Evolutionary conservation across 108 stramenopile genomes (phyloP).

Genomic region (Aurantiochytrium sp.): DNA sequence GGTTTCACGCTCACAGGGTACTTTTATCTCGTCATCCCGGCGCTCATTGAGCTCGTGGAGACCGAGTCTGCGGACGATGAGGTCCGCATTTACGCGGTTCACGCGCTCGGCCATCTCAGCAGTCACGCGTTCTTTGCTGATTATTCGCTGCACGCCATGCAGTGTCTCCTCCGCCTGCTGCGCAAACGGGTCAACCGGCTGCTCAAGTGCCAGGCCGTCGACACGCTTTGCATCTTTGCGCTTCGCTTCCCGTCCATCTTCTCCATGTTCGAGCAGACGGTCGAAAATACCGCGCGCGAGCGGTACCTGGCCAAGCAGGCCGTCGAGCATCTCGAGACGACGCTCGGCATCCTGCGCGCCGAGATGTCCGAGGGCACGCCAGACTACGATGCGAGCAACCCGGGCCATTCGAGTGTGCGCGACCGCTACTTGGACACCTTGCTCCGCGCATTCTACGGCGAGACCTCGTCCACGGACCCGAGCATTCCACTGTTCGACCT

Average conservation of each 20-base stretch:
- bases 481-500: neutral
- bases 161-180: neutral
- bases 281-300: neutral
- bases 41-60: conserved; percentile 63
- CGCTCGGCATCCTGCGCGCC: neutral
- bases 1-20: conserved; percentile 67
- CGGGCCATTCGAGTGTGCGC: neutral
- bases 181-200: neutral
- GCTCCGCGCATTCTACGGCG: neutral
- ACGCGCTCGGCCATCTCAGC: conserved; percentile 6
- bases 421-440: neutral
- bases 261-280: conserved; percentile 16
- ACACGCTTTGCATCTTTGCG: conserved; percentile 18
- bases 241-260: neutral
- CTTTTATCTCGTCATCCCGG: conserved; percentile 74
- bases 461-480: neutral
- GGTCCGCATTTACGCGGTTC: neutral
- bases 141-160: neutral
- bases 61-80: neutral
- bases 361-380: neutral
- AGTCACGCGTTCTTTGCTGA: neutral
- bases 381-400: neutral
- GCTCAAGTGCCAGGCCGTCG: conserved; percentile 17
- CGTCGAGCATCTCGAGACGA: neutral
- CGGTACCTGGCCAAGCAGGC: neutral